These are phyloP conservation scores for Aspergillus spinulosporus DNA, from an alignment of 2,329 filamentous ascomycete genomes.

Conservation along the genomic window DNA sequence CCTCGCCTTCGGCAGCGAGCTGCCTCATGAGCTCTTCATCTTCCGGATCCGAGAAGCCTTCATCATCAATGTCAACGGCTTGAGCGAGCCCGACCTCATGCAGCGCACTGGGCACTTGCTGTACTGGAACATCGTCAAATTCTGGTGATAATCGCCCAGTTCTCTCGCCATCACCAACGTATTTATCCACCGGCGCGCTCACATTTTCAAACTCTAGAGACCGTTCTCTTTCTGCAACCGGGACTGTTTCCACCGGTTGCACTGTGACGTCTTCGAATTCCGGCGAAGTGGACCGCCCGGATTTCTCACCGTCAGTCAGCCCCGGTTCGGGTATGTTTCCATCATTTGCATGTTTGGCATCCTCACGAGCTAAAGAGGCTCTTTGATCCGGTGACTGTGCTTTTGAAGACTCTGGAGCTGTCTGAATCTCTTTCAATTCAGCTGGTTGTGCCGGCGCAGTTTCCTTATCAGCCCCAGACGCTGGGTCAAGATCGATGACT, in stretches of 20 bases:
- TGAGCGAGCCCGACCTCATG: conserved; percentile 13
- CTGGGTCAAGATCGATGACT: conserved; percentile 35
- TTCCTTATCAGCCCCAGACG: conserved; percentile 12
- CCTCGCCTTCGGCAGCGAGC: conserved; percentile 85
- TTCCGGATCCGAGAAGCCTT: conserved; percentile 80
- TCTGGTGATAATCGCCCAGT: conserved; percentile 37
- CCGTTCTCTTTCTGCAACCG: not conserved
- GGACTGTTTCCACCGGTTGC: not conserved
- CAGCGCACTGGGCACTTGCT: not conserved
- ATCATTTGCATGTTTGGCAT: conserved; percentile 22
- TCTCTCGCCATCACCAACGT: not conserved
- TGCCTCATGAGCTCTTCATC: conserved; percentile 86
- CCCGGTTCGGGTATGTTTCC: conserved; percentile 20
- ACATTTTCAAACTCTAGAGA: not conserved
- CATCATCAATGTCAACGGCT: conserved; percentile 44
- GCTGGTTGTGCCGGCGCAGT: not conserved
- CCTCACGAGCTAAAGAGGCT: not conserved
- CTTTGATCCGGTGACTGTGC: not conserved
- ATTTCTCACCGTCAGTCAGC: not conserved
- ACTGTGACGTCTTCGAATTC: not conserved
- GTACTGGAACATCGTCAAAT: conserved; percentile 22
- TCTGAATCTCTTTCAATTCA: not conserved
- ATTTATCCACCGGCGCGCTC: not conserved
- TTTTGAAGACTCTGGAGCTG: not conserved
- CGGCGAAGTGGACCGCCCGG: not conserved